Conservation (phyloP, 1,284 basidiomycete species). For the Cystobasidiaceae sp. region DNA sequence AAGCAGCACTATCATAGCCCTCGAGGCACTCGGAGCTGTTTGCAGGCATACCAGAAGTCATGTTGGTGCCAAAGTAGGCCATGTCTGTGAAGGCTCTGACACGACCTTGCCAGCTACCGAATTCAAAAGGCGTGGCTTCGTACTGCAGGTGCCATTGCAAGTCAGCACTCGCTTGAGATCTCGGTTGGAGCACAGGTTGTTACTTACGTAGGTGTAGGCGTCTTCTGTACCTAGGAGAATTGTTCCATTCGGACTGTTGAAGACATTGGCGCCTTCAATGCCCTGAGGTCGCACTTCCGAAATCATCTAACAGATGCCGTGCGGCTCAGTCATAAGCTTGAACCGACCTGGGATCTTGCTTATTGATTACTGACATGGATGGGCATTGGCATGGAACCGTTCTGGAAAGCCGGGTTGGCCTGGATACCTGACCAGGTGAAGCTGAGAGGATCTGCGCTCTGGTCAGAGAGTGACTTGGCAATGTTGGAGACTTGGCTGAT, state of each 20-base stretch:
- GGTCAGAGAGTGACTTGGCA: neutral
- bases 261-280: neutral
- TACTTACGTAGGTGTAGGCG: neutral
- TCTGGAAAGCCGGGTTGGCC: neutral
- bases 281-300: neutral
- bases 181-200: neutral
- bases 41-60: neutral
- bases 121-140: neutral
- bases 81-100: neutral
- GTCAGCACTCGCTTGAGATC: neutral
- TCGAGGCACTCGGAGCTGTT: neutral
- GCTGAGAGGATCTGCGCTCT: neutral
- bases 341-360: too few species aligned
- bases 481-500: neutral
- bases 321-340: too few species aligned
- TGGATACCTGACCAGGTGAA: neutral
- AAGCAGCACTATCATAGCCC: neutral
- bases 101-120: neutral
- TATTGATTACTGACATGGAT: neutral
- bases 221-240: neutral
- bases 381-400: neutral
- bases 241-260: neutral
- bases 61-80: neutral
- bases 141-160: neutral
- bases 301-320: neutral